phyloP scores from a whole-genome alignment of 2,329 filamentous ascomycete genomes.

The Microcyclospora pomicola region DNA sequence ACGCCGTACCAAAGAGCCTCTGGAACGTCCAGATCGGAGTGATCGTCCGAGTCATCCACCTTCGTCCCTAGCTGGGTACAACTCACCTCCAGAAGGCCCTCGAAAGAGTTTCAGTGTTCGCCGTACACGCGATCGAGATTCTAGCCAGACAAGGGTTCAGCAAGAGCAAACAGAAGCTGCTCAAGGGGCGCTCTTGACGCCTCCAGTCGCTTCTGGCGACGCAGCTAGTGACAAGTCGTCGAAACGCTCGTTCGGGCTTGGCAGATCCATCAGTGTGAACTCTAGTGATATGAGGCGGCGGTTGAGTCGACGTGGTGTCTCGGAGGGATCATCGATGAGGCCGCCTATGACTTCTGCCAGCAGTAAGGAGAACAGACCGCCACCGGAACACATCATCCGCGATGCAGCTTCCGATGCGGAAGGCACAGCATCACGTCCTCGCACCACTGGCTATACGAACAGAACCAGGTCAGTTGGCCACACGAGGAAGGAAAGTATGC shows the following conservation, averaged over 20 bases:
- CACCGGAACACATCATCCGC: constrained; percentile 22
- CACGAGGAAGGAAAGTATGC: constrained; percentile 79
- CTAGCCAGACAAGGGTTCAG: constrained; percentile 36
- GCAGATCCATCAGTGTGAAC: constrained; percentile 82
- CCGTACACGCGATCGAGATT: constrained; percentile 41
- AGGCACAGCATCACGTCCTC: constrained; percentile 20
- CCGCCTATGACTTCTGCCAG: constrained; percentile 15
- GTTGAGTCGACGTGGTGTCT: constrained; percentile 39
- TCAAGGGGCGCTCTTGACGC: constrained; percentile 53
- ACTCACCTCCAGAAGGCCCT: constrained; percentile 54
- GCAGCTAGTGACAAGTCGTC: constrained; percentile 25
- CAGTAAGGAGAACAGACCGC: constrained; percentile 21
- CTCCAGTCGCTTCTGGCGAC: constrained; percentile 44
- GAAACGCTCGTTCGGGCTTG: constrained; percentile 45
- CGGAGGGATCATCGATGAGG: constrained; percentile 36
- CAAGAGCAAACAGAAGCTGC: constrained; percentile 42
- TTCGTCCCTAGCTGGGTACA: constrained; percentile 65
- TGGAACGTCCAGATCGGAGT: constrained; percentile 32
- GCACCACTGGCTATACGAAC: constrained; percentile 47
- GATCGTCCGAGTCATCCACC: constrained; percentile 52
- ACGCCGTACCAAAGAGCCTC: constrained; percentile 54
- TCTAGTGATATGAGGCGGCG: constrained; percentile 68
- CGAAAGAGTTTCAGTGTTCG: constrained; percentile 84
- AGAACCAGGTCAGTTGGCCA: constrained; percentile 82
- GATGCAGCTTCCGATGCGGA: constrained; percentile 38